phyloP scores from a whole-genome alignment of 2,329 filamentous ascomycete genomes.

The Ophiostoma populinum region DNA sequence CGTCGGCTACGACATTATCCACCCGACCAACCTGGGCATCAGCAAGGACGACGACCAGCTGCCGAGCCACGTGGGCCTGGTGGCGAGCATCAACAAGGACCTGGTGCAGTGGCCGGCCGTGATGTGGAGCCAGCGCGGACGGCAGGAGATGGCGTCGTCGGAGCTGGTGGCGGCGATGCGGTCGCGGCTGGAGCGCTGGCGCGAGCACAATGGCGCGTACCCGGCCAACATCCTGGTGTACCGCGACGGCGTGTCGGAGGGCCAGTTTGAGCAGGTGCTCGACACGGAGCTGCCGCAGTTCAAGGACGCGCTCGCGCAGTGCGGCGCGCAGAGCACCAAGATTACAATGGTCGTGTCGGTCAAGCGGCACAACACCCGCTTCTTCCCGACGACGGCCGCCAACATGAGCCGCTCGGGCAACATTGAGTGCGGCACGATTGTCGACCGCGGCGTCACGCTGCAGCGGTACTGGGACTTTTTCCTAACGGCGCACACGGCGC shows the following conservation, averaged over 20 bases:
- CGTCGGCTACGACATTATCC: conserved; percentile 76
- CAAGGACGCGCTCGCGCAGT: conserved; percentile 47
- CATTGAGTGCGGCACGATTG: conserved; percentile 57
- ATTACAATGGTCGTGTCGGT: conserved; percentile 65
- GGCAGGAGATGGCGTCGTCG: conserved; percentile 53
- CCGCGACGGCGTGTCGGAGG: conserved; percentile 78
- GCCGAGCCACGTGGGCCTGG: conserved; percentile 66
- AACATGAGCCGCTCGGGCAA: conserved; percentile 40
- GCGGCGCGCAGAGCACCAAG: conserved; percentile 25
- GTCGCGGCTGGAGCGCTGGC: conserved; percentile 50
- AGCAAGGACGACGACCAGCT: conserved; percentile 23
- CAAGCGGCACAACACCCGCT: conserved; percentile 78
- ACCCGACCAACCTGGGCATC: conserved; percentile 54
- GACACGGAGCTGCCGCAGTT: conserved; percentile 50
- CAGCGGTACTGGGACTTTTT: conserved; percentile 70
- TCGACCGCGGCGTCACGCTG: conserved; percentile 69
- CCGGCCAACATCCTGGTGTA: conserved; percentile 70
- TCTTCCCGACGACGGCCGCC: conserved; percentile 48
- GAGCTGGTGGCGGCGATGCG: conserved; percentile 42
- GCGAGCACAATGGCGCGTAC: conserved; percentile 28
- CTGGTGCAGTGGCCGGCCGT: conserved; percentile 66
- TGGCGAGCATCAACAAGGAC: conserved; percentile 52
- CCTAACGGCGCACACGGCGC: conserved; percentile 59
- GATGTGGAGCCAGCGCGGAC: conserved; percentile 46
- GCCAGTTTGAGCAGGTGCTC: conserved; percentile 58